Conservation (phyloP, 179 eudicot species). For the Drosera spatulata region DNA sequence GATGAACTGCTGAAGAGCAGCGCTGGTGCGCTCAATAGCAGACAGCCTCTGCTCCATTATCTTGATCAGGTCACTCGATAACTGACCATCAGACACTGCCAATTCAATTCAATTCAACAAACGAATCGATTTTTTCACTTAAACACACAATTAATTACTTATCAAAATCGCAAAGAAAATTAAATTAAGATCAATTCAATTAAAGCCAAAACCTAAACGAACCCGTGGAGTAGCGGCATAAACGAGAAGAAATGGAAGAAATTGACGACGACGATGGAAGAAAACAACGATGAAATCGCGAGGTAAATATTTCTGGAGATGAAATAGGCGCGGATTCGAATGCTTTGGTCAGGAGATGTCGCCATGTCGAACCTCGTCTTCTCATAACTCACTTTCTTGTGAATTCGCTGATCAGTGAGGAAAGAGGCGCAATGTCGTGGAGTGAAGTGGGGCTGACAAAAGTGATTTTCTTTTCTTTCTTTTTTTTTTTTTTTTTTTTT, state of each 20-base stretch:
- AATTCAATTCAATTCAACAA: slow-evolving; percentile 7
- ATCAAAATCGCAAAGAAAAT: not conserved
- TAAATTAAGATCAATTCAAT: not conserved
- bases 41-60: slow-evolving; percentile 72
- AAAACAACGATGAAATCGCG: not conserved
- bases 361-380: too few relatives aligned
- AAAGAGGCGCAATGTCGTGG: too few relatives aligned
- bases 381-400: too few relatives aligned
- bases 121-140: slow-evolving; percentile 7
- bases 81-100: slow-evolving; percentile 7
- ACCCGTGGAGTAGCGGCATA: not conserved
- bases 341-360: too few relatives aligned
- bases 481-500: too few relatives aligned
- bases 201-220: not conserved
- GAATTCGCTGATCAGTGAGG: too few relatives aligned
- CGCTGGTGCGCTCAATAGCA: slow-evolving; percentile 49
- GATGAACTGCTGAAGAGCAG: slow-evolving; percentile 38
- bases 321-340: not conserved
- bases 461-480: too few relatives aligned
- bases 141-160: too few relatives aligned
- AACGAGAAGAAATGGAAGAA: not conserved
- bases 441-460: too few relatives aligned
- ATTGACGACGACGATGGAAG: not conserved
- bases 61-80: slow-evolving; percentile 53
- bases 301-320: not conserved